Percentiles rank a stretch among this genome's conserved stretches.
These are phyloP conservation scores for Debaryomyces sp. DNA, from an alignment of 1,139 yeast genomes.

Conservation along the genomic window DNA sequence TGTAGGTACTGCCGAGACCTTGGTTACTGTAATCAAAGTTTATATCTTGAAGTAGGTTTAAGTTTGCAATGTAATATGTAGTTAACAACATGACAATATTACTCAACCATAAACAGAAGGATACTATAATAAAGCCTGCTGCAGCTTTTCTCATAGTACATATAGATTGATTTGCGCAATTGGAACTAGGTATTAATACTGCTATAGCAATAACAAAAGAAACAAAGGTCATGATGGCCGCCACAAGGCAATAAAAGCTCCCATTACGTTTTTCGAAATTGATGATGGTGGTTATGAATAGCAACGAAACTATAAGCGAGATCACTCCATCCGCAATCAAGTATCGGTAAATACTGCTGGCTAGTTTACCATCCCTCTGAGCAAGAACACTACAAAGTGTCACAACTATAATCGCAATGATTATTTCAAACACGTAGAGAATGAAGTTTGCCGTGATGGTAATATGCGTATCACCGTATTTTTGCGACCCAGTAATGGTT, in stretches of 20 bases:
- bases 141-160: constrained; percentile 41
- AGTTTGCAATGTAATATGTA: constrained; percentile 42
- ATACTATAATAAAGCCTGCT: constrained; percentile 41
- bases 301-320: constrained; percentile 35
- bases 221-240: constrained; percentile 35
- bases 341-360: constrained; percentile 35
- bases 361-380: constrained; percentile 25
- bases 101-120: constrained; percentile 44
- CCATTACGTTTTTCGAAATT: constrained; percentile 48
- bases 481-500: constrained; percentile 14
- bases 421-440: constrained; percentile 38
- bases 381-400: constrained; percentile 32
- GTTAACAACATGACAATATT: constrained; percentile 44
- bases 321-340: constrained; percentile 43
- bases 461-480: constrained; percentile 20
- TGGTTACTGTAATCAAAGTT: constrained; percentile 37
- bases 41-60: constrained; percentile 39
- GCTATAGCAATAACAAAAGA: constrained; percentile 36
- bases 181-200: constrained; percentile 24
- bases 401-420: constrained; percentile 36
- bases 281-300: constrained; percentile 38
- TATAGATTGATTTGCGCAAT: constrained; percentile 22
- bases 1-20: constrained; percentile 17
- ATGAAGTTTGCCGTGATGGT: constrained; percentile 34
- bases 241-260: constrained; percentile 43